A percentile compares a stretch with the other conserved stretches of the same genome.
Conservation (phyloP, 2,329 filamentous ascomycete genomes). For the Plenodomus lindquistii region DNA sequence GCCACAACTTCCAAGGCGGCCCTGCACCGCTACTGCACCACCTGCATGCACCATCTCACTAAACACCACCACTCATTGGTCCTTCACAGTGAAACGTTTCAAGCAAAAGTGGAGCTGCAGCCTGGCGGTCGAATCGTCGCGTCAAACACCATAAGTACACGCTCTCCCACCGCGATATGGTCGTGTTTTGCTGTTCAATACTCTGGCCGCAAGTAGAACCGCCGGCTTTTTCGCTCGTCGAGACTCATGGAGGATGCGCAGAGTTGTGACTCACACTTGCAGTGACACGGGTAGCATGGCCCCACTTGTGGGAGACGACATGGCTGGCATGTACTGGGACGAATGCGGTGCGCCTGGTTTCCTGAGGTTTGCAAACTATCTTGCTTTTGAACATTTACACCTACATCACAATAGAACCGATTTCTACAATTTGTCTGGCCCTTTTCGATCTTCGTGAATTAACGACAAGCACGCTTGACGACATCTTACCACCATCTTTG, state of each 20-base stretch:
- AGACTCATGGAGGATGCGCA: conserved; percentile 16
- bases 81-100: conserved; percentile 35
- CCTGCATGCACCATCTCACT: conserved; percentile 21
- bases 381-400: conserved; percentile 21
- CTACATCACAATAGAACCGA: conserved; percentile 2
- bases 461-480: conserved; percentile 13
- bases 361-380: conserved; percentile 29
- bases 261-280: conserved; percentile 50
- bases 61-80: conserved; percentile 26
- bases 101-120: conserved; percentile 32
- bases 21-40: conserved; percentile 39
- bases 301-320: conserved; percentile 19
- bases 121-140: conserved; percentile 42
- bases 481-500: conserved; percentile 1
- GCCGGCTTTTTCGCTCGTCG: conserved; percentile 15
- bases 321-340: conserved; percentile 37
- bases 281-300: conserved; percentile 38
- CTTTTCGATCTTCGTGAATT: conserved; percentile 1
- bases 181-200: conserved; percentile 45
- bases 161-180: conserved; percentile 46
- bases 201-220: conserved; percentile 34
- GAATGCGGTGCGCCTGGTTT: conserved; percentile 29
- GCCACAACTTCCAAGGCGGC: conserved; percentile 26
- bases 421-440: conserved; percentile 15
- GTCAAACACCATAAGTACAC: conserved; percentile 45